Conservation (phyloP, 164 flowering plant species). For the Magnolia sinica region DNA sequence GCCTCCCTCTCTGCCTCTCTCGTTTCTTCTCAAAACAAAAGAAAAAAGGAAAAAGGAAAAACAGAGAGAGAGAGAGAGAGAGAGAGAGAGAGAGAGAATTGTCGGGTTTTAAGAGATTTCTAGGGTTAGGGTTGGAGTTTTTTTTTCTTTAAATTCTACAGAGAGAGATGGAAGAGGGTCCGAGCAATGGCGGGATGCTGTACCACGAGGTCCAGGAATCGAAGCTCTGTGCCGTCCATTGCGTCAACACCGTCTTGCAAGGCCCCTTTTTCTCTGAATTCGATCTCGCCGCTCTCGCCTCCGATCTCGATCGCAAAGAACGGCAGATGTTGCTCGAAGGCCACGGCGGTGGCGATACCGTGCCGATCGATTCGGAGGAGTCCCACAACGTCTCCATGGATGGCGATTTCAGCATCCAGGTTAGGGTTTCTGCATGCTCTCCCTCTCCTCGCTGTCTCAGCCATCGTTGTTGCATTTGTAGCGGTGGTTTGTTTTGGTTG, state of each 20-base stretch:
- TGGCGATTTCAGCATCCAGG: constrained; percentile 98
- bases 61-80: neutral
- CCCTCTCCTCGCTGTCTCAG: neutral
- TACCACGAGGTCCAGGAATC: constrained; percentile 98
- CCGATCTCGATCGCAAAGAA: constrained; percentile 86
- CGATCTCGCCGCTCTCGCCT: constrained; percentile 91
- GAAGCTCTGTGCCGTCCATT: constrained; percentile 95
- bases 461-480: neutral
- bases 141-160: neutral
- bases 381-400: constrained; percentile 90
- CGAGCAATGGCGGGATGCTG: constrained; percentile 90
- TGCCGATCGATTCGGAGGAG: constrained; percentile 43
- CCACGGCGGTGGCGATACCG: constrained; percentile 13
- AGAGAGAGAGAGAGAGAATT: neutral
- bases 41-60: neutral
- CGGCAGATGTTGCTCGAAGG: constrained; percentile 80
- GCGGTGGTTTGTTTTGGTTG: neutral
- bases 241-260: constrained; percentile 91
- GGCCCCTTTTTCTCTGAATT: constrained; percentile 96
- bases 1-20: neutral
- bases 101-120: neutral
- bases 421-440: constrained; percentile 13
- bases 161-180: constrained; percentile 46
- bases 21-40: neutral
- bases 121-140: neutral